Conservation (phyloP, 169 alveolate genomes). For the Cystoisospora suis region DNA sequence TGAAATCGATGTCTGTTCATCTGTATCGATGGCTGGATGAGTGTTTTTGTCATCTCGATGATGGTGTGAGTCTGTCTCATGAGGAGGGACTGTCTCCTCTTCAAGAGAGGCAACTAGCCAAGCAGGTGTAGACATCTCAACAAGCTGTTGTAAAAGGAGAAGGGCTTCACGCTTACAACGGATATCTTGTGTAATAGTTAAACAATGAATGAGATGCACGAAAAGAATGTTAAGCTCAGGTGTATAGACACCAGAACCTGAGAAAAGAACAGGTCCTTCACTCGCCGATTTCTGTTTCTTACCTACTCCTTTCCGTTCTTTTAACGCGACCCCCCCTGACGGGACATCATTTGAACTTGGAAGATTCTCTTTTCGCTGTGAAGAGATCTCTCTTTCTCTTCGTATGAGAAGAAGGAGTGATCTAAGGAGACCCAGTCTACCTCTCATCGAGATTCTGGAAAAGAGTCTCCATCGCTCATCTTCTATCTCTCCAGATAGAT, state of each 20-base stretch:
- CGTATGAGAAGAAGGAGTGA: too few species aligned
- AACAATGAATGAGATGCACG: not conserved
- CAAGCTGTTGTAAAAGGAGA: conserved; percentile 15
- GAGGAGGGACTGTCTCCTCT: too few species aligned
- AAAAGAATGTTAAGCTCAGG: not conserved
- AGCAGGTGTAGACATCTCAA: not conserved
- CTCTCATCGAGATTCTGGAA: too few species aligned
- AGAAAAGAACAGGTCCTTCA: not conserved
- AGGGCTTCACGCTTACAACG: not conserved
- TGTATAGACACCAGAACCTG: not conserved
- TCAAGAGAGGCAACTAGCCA: too few species aligned
- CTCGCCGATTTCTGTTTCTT: not conserved
- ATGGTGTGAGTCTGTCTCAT: too few species aligned
- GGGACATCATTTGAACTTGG: not conserved
- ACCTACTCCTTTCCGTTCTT: not conserved
- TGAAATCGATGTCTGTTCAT: too few species aligned
- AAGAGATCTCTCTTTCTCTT: not conserved
- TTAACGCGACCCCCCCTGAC: not conserved
- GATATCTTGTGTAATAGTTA: not conserved
- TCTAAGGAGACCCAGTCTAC: too few species aligned
- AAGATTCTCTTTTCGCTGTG: not conserved
- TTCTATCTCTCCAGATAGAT: too few species aligned
- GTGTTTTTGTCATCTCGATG: too few species aligned
- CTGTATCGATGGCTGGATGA: too few species aligned
- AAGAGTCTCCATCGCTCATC: too few species aligned